Evolutionary conservation across 768 basidiomycete species (phyloP), one percentile per base, ranked within the genome.

Genomic region (Auricularia cornea): DNA sequence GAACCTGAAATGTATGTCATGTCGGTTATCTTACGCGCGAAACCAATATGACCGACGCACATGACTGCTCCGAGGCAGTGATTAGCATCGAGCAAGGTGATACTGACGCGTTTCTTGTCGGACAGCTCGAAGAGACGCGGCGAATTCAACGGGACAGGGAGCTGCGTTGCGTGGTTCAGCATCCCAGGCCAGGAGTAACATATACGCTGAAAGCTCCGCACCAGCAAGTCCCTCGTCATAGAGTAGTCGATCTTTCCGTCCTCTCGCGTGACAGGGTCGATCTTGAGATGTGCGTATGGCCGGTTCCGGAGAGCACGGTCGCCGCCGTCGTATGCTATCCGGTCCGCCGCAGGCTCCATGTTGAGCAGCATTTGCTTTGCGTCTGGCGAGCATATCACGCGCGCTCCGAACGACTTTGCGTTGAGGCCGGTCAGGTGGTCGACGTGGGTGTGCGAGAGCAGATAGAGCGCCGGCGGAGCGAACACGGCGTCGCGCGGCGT

Each of bases 61-160:
- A 98, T 96, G 48, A 93, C 88, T 0, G 94, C 88, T 0, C 95
- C 95, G 12, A 93, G 95, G 71, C 94, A 97, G 72, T 98, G 95
- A 70, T 97, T 97, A 0, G 95, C 95, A 69, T 95, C 91, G 8
- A 97, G 73, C 11, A 90, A 79, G 0, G 93, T 95, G 63, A 97
- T 80, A 0, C 80, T 85, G 11, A 96, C 87, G 3, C 71, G 72
- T 67, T 87, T 83, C 8, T 76, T 76, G 28, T 80, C 75, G 3
- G 79, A 81, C 20, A 95, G 72, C 38, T 86, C 83, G 32, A 87
- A 78, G 33, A 71, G 63, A 0, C 84, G 88, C 0, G 93, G 91
- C 2, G 80, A 80, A 63, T 92, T 80, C 60, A 90, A 69, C 0
- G 84, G 82, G 52, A 90, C 67, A 1, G 83, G 68, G 68, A 77